Evolutionary conservation across 306 rosid genomes (phyloP), one percentile per base, ranked within the genome.

Genomic region (Fragaria ananassa): DNA sequence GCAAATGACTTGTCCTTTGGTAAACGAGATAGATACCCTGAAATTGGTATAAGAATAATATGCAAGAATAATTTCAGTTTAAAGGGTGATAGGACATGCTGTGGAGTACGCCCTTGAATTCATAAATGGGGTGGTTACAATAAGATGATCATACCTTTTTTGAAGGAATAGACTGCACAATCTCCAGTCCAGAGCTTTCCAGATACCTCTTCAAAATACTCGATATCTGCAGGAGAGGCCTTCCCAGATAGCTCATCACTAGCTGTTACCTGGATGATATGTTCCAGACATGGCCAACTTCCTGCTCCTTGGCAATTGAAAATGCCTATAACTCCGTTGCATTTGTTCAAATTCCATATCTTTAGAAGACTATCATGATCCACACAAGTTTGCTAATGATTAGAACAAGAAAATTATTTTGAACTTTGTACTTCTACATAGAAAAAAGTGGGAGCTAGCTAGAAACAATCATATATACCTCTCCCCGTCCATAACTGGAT

Each of bases 241-340:
- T 45, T n/a, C 50, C 58, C 87, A 21, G 87, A 76, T 35, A 84
- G 46, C 58, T 64, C 74, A 23, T 64, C 58, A 64, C 49, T 34
- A 21, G 7, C 66, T 46, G 74, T 39, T 29, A 19, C 65, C 39
- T 56, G 77, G 74, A 49, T 73, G 19, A 23, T 37, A 1, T 54
- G 62, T 56, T 78, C 75, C 58, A 68, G 27, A 44, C 81, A 79
- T 35, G 83, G 86, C 81, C 86, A 78, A 3, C 18, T 73, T 69
- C 85, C 86, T 23, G 82, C 86, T 66, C 86, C 88, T 76, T 85
- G 88, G 83, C 88, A 85, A 66, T 85, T 85, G 81, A 78, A 85
- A 49, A 85, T 69, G 47, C 88, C 88, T 66, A 85, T 23, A 76
- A 81, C 88, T 79, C 86, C 88, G 37, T 82, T 85, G 74, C 79